Evolutionary conservation across 768 basidiomycete genomes (phyloP).

Genomic region (Phylloporus rhodoxanthus): DNA sequence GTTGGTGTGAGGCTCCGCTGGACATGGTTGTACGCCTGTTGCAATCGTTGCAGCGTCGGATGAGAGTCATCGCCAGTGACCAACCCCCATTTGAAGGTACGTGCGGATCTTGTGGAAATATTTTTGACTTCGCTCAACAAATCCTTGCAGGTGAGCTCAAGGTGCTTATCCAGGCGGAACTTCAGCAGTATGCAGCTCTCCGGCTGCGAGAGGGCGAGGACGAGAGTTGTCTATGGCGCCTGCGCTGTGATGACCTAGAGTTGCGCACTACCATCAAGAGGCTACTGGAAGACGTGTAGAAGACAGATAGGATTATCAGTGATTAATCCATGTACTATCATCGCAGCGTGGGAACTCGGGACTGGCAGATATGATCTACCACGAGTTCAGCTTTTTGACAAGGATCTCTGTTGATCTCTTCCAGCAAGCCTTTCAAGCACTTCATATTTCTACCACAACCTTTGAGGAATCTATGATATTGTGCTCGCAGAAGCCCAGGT

Average conservation of each 20-base stretch:
- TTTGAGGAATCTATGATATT: constrained; percentile 50
- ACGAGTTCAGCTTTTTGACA: constrained; percentile 3
- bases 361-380: not conserved
- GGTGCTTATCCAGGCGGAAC: constrained; percentile 38
- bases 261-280: constrained; percentile 43
- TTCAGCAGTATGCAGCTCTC: constrained; percentile 34
- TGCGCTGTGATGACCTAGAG: constrained; percentile 47
- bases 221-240: constrained; percentile 65
- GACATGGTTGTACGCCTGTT: constrained; percentile 50
- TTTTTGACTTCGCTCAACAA: constrained; percentile 3
- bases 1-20: constrained; percentile 61
- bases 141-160: constrained; percentile 56
- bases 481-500: constrained; percentile 33
- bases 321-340: too few species aligned
- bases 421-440: constrained; percentile 3
- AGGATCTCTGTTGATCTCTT: constrained; percentile 14
- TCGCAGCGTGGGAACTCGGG: constrained; percentile 1
- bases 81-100: constrained; percentile 57
- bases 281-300: constrained; percentile 28
- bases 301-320: too few species aligned
- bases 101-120: constrained; percentile 9
- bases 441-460: constrained; percentile 4
- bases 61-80: constrained; percentile 51
- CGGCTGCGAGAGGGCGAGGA: constrained; percentile 62
- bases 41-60: constrained; percentile 40